A percentile compares a stretch with the other conserved stretches of the same genome.
Conservation (phyloP, 164 flowering plant genomes). For the Piper betle region DNA sequence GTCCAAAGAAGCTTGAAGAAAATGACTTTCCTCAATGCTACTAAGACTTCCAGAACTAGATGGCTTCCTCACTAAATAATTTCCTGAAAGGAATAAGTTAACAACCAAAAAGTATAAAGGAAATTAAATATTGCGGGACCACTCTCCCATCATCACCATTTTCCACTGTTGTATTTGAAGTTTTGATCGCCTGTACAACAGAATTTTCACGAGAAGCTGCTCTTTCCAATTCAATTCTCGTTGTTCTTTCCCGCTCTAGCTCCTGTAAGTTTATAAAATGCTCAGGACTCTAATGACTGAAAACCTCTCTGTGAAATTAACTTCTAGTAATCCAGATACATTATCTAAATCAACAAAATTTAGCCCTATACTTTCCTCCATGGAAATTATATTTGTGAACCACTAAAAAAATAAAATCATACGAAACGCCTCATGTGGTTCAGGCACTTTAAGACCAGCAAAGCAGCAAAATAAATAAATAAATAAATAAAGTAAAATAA, state of each 20-base stretch:
- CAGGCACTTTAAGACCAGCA: no score
- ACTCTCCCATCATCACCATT: slow-evolving; percentile 36
- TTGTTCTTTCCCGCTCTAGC: slow-evolving; percentile 66
- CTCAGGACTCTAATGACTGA: background rate
- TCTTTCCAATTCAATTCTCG: slow-evolving; percentile 71
- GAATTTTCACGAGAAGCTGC: slow-evolving; percentile 33
- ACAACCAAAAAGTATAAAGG: background rate
- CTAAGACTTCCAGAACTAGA: slow-evolving; percentile 84
- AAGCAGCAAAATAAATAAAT: no score
- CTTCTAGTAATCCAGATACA: background rate
- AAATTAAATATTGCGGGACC: background rate
- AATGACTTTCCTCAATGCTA: slow-evolving; percentile 93
- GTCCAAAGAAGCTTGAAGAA: slow-evolving; percentile 86
- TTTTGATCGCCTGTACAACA: slow-evolving; percentile 33
- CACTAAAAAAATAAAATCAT: no score
- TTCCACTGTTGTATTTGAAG: slow-evolving; percentile 31
- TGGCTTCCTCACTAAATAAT: slow-evolving; percentile 37
- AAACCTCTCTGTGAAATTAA: background rate
- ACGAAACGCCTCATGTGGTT: no score
- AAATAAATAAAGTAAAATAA: no score
- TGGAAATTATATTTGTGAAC: no score
- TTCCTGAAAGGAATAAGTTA: slow-evolving; percentile 28
- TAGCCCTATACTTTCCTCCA: no score
- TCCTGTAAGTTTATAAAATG: slow-evolving; percentile 34
- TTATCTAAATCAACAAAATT: background rate